phyloP scores from a whole-genome alignment of 345 rosid species.

The Eutrema heterophyllum region DNA sequence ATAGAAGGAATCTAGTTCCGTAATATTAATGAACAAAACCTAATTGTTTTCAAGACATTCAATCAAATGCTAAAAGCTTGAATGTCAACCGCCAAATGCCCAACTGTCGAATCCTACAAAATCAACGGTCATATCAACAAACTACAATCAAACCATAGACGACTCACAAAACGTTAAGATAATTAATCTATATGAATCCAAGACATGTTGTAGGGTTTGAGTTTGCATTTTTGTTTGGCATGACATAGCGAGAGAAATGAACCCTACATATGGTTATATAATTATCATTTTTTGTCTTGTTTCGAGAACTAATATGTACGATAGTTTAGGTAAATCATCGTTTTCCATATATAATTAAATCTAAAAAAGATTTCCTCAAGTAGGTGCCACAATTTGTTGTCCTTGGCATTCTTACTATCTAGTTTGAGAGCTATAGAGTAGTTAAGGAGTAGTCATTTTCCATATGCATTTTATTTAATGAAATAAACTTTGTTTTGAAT shows the following conservation, averaged over 20 bases:
- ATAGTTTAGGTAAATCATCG: constrained; percentile 6
- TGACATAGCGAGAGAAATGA: not conserved
- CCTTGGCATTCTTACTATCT: constrained; percentile 14
- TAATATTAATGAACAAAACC: not conserved
- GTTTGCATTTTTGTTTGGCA: not conserved
- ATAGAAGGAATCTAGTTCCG: too few species aligned
- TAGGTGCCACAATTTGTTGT: constrained; percentile 57
- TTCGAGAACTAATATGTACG: not conserved
- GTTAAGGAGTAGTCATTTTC: constrained; percentile 6
- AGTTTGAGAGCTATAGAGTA: constrained; percentile 6
- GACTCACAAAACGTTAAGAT: constrained; percentile 9
- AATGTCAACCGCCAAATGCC: constrained; percentile 8
- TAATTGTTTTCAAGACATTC: not conserved
- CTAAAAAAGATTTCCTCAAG: constrained; percentile 54
- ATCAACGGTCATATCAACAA: constrained; percentile 12
- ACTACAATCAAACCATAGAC: not conserved
- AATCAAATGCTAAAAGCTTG: constrained; percentile 2
- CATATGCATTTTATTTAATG: not conserved
- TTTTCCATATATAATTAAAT: constrained; percentile 18
- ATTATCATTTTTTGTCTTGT: not conserved
- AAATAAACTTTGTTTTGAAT: not conserved
- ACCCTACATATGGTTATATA: constrained; percentile 6
- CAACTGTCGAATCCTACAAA: constrained; percentile 1
- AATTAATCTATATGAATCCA: constrained; percentile 1
- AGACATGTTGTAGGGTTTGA: constrained; percentile 23